A percentile compares a stretch with the other conserved stretches of the same genome.
These are phyloP conservation scores for Fusarium proliferatum DNA, from an alignment of 2,329 filamentous ascomycete genomes.

Conservation along the genomic window DNA sequence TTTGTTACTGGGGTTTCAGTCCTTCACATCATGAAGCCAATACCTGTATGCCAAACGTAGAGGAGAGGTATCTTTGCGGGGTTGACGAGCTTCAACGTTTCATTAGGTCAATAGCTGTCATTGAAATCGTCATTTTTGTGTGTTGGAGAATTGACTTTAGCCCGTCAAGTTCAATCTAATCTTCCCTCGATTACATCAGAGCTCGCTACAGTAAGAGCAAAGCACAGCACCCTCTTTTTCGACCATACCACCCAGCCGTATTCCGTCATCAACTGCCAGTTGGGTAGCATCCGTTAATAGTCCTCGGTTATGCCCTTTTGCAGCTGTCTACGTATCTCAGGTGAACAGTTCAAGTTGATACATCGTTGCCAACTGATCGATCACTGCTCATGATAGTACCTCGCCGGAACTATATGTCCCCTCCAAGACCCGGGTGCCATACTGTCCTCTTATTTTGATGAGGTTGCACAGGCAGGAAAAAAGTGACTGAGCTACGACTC, in stretches of 20 bases:
- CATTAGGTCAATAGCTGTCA: not conserved
- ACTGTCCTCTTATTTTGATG: slow-evolving; percentile 28
- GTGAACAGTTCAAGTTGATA: not conserved
- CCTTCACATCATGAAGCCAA: slow-evolving; percentile 12
- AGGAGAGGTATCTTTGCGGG: slow-evolving; percentile 13
- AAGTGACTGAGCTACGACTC: slow-evolving; percentile 22
- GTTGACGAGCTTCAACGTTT: slow-evolving; percentile 11
- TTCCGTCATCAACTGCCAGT: slow-evolving; percentile 27
- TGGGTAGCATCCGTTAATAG: not conserved
- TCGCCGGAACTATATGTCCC: slow-evolving; percentile 14
- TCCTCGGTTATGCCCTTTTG: not conserved
- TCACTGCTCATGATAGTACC: not conserved
- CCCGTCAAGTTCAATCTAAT: slow-evolving; percentile 11
- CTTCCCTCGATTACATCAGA: slow-evolving; percentile 26
- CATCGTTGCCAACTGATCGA: not conserved
- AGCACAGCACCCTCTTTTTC: slow-evolving; percentile 19
- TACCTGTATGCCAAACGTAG: not conserved
- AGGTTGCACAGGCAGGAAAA: slow-evolving; percentile 31
- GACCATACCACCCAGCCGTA: slow-evolving; percentile 4
- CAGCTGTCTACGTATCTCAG: not conserved
- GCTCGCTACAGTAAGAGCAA: slow-evolving; percentile 15
- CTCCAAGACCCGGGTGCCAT: slow-evolving; percentile 20
- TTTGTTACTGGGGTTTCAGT: slow-evolving; percentile 12
- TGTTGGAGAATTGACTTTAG: slow-evolving; percentile 27
- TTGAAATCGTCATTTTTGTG: slow-evolving; percentile 13